These are phyloP conservation scores for Phyllosticta citrichinensis DNA, from an alignment of 2,329 filamentous ascomycete genomes.

Conservation along the genomic window DNA sequence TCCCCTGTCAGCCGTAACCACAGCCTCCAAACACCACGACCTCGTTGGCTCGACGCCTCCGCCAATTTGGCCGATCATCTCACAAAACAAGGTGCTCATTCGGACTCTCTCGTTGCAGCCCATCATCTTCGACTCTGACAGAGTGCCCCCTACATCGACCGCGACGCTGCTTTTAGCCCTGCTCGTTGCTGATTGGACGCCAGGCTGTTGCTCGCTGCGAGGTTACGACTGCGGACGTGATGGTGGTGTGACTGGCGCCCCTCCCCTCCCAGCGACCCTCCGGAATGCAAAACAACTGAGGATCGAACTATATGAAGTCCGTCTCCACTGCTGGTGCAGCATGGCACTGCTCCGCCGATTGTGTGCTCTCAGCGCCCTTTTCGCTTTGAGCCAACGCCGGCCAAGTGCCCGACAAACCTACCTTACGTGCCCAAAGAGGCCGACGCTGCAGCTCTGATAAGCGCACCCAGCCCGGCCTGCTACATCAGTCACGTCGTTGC, in stretches of 20 bases:
- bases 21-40: neutral
- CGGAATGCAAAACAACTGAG: neutral
- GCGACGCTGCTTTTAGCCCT: neutral
- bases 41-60: neutral
- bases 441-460: neutral
- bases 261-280: neutral
- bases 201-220: neutral
- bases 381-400: neutral
- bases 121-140: neutral
- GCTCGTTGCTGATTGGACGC: neutral
- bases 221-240: neutral
- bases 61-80: neutral
- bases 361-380: neutral
- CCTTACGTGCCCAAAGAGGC: neutral
- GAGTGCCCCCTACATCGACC: neutral
- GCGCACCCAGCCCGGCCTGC: neutral
- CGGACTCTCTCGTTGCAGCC: neutral
- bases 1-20: neutral
- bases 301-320: neutral
- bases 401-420: neutral
- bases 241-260: neutral
- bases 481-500: neutral
- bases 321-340: neutral
- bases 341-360: neutral
- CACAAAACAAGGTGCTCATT: neutral